Percentiles rank a stretch among this genome's conserved stretches.
phyloP scores from a whole-genome alignment of 306 rosid species.

The Prosopis cineraria region DNA sequence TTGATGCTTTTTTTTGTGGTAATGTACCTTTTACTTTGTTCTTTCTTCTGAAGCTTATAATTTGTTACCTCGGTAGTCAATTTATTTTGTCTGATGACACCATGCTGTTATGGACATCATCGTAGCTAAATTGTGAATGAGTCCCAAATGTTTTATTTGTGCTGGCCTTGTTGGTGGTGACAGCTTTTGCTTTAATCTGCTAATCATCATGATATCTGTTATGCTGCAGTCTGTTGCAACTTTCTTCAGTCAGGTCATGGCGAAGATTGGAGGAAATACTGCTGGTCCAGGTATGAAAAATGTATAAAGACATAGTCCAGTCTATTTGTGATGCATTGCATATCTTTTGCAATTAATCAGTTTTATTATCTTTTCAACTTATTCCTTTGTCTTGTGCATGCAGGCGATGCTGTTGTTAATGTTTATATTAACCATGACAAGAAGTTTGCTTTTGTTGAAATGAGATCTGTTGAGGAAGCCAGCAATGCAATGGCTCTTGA shows the following conservation, averaged over 20 bases:
- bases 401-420: slow-evolving; percentile 98
- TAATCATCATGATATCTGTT: background rate
- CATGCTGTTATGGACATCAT: background rate
- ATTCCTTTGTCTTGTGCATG: slow-evolving; percentile 20
- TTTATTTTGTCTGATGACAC: background rate
- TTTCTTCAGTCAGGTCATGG: slow-evolving; percentile 97
- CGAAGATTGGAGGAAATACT: slow-evolving; percentile 96
- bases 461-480: slow-evolving; percentile 99
- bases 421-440: slow-evolving; percentile 98
- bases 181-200: slow-evolving; percentile 11
- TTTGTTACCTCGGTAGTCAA: background rate
- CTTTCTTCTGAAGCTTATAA: background rate
- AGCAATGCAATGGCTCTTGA: slow-evolving; percentile 99
- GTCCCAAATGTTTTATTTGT: background rate
- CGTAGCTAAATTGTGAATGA: background rate
- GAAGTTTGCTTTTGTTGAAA: slow-evolving; percentile 97
- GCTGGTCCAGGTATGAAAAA: slow-evolving; percentile 86
- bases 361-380: background rate
- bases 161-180: background rate
- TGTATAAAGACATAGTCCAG: background rate
- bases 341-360: background rate
- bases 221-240: slow-evolving; percentile 93
- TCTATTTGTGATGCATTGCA: background rate
- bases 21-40: background rate
- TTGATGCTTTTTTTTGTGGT: background rate